Base-by-base conservation (phyloP, 352 stramenopile genomes). In the Globisporangium echinulatum region DNA sequence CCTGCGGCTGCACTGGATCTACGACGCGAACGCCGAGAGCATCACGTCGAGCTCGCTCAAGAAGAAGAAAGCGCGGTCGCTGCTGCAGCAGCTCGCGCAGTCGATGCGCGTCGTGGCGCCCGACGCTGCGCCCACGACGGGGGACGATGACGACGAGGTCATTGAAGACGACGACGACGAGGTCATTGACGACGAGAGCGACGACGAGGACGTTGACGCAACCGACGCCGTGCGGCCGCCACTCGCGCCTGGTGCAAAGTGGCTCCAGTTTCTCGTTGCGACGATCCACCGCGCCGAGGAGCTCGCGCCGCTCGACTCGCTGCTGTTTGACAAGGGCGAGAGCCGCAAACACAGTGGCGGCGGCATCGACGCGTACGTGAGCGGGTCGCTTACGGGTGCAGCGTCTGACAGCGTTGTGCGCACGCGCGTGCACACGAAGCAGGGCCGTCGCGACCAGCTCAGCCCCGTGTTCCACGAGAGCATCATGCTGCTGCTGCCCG, bases 331-430 rank as follows among this genome's bases (percentile, higher is more conserved):
- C 17, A 79, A 74, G 56, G 63, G 60, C 11, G 69, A 71, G 50
- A 68, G 70, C 56, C 65, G 75, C 40, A 74, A 81, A 43, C 70
- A 78, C 53, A 70, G 70, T 10, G 68, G 71, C 13, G 74, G 77
- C 25, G 82, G 77, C 6, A 77, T 91, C n/a, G 82, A 91, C 48
- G 82, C 74, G 17, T 91, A 91, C 58, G 75, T 88, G 7, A 68
- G 69, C 11, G 75, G 67, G 5, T 71, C 66, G 52, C 43, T 88
- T 15, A 62, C 66, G 1, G 64, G 52, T 2, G 56, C 62, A 8
- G 70, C 67, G 5, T 65, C 72, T 7, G 68, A 79, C 7, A 38
- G 19, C 9, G 72, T 63, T 38, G 68, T 87, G n/a, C 79, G 75
- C 52, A 91, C 81, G n/a, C 79, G 79, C 6, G 80, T 89, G 57